phyloP scores from a whole-genome alignment of 257 asterid genomes.

The Echium plantagineum region DNA sequence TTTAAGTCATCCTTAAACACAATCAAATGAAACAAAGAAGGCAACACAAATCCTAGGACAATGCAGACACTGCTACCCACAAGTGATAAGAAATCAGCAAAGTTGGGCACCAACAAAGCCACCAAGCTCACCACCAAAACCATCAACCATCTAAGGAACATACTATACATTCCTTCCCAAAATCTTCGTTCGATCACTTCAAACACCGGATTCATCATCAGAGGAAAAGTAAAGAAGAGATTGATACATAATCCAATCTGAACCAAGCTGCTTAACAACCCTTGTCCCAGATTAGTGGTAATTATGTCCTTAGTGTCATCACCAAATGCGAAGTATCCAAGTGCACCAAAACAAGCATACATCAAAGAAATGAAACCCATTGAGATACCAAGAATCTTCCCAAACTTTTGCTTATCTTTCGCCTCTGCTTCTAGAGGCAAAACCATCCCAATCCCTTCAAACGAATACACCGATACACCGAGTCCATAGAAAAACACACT shows the following conservation, averaged over 20 bases:
- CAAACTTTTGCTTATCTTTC: constrained; percentile 14
- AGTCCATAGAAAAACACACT: constrained; percentile 15
- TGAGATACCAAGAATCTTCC: constrained; percentile 11
- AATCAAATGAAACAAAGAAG: constrained; percentile 16
- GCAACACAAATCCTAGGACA: constrained; percentile 16
- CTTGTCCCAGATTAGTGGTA: constrained; percentile 13
- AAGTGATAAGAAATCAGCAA: constrained; percentile 19
- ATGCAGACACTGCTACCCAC: constrained; percentile 20
- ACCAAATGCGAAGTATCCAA: constrained; percentile 21
- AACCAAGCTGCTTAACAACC: constrained; percentile 11
- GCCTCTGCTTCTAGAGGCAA: constrained; percentile 16
- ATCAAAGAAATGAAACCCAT: constrained; percentile 13
- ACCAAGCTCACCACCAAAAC: constrained; percentile 14
- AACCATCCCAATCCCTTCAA: constrained; percentile 21
- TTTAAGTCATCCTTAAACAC: constrained; percentile 15
- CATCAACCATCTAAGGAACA: constrained; percentile 20
- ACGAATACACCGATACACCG: constrained; percentile 19
- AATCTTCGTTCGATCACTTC: constrained; percentile 17
- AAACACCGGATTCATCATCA: constrained; percentile 22
- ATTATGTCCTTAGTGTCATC: constrained; percentile 15
- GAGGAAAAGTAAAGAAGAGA: constrained; percentile 17
- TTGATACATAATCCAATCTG: constrained; percentile 17
- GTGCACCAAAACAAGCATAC: constrained; percentile 16
- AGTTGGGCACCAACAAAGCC: constrained; percentile 16
- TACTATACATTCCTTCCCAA: constrained; percentile 10